Base-by-base conservation (phyloP, 2,329 filamentous ascomycete species). In the Botrytis squamosa region DNA sequence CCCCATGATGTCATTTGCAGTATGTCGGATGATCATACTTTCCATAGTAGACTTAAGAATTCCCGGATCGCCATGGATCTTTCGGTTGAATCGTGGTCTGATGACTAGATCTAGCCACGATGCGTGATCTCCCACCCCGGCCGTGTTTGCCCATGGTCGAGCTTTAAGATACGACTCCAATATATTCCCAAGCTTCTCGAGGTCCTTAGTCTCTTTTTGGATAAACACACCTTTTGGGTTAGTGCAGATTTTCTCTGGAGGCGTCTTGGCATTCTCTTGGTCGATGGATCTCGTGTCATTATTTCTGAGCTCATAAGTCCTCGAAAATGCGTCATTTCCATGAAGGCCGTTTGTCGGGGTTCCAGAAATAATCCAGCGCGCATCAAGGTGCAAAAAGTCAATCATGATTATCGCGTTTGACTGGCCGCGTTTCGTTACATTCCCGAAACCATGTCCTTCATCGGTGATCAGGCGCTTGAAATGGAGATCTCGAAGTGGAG, bases 401-500 rank as follows among this genome's bases (percentile, higher is more conserved):
- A 91, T 81, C 2, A 86, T 84, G 3, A 84, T 80, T 33, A 88
- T 83, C 8, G 90, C 78, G 59, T 87, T 85, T 63, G 89, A 93
- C 77, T 86, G 89, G 70, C 84, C 85, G 16, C 84, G 84, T 9
- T 83, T 81, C 3, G 83, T 87, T 0, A 88, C 88, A 55, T 92
- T 91, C 0, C 93, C 93, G 74, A 97, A 90, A 74, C 88, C 92
- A 81, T 98, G 94, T 0, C 95, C 95, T 85, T 98, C 95, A 76
- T 98, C 95, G 29, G 97, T 92, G 64, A 98, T 95, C 65, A 97
- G 91, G 1, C 95, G 88, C 78, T 97, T 91, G 87, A 95, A 97
- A 77, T 93, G 94, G 5, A 98, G 82, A 12, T 88, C 83, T 57
- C 89, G 89, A 29, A 98, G 82, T 0, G 92, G 88, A 1, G 90